phyloP scores from a whole-genome alignment of 345 rosid species.

The Punica granatum region DNA sequence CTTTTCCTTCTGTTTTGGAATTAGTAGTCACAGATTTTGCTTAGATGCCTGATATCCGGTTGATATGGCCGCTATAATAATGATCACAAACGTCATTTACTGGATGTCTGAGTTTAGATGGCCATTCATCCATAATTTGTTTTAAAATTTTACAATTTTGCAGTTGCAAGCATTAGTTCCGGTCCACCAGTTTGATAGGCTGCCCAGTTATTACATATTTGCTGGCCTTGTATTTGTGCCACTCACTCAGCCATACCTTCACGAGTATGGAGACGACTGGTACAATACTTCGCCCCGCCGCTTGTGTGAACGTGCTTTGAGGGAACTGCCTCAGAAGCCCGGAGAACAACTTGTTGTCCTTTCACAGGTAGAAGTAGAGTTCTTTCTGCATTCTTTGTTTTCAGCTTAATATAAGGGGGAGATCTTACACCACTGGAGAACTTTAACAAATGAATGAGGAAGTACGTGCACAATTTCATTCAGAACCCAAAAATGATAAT shows the following conservation, averaged over 20 bases:
- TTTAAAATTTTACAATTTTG: conserved; percentile 13
- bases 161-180: conserved; percentile 87
- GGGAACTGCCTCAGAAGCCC: conserved; percentile 60
- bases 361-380: conserved; percentile 80
- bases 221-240: conserved; percentile 89
- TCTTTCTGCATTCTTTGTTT: background rate
- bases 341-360: conserved; percentile 78
- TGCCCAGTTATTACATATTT: conserved; percentile 86
- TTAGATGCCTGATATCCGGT: background rate
- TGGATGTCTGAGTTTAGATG: background rate
- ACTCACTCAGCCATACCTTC: conserved; percentile 83
- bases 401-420: background rate
- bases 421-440: background rate
- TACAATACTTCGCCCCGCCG: conserved; percentile 77
- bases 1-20: no score
- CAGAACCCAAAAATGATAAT: background rate
- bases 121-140: background rate
- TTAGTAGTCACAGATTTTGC: background rate
- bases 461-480: background rate
- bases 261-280: conserved; percentile 94
- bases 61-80: background rate
- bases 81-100: background rate
- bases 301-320: conserved; percentile 70
- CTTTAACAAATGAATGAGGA: background rate
- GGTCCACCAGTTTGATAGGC: conserved; percentile 79